Evolutionary conservation across 768 basidiomycete genomes (phyloP).

Genomic region (Mycena amicta): DNA sequence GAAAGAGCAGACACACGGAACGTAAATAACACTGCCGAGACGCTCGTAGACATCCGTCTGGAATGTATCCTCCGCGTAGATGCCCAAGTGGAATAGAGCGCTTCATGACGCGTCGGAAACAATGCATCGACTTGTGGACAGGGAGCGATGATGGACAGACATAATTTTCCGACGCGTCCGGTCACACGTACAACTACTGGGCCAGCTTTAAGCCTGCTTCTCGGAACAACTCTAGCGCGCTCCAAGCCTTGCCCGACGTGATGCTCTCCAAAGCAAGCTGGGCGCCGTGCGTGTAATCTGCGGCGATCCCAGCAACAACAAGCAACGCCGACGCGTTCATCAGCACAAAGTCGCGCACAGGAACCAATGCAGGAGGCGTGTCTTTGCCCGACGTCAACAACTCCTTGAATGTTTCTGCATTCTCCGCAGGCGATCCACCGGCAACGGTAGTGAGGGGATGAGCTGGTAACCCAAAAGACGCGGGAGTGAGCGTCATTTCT

Average conservation of each 20-base stretch:
- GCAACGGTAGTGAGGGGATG: conserved; percentile 73
- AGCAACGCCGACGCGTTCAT: conserved; percentile 90
- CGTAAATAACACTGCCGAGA: conserved; percentile 34
- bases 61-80: conserved; percentile 25
- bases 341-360: conserved; percentile 84
- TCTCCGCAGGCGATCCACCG: conserved; percentile 77
- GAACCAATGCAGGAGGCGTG: conserved; percentile 56
- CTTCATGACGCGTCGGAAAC: background rate
- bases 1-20: conserved; percentile 27
- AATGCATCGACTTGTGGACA: conserved; percentile 8
- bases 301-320: conserved; percentile 78
- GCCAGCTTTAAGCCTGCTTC: conserved; percentile 39
- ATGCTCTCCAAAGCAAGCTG: conserved; percentile 64
- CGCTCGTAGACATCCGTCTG: conserved; percentile 30
- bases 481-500: conserved; percentile 63
- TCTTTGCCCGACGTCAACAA: conserved; percentile 62
- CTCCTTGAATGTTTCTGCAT: conserved; percentile 70
- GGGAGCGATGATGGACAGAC: background rate
- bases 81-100: background rate
- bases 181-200: too few relatives aligned
- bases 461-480: conserved; percentile 73
- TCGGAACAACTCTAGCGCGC: conserved; percentile 54
- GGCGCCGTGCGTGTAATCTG: conserved; percentile 71
- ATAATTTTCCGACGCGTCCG: too few relatives aligned
- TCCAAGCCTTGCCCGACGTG: conserved; percentile 61